Base-by-base conservation (phyloP, 2,329 filamentous ascomycete species). In the Apiospora aurea region DNA sequence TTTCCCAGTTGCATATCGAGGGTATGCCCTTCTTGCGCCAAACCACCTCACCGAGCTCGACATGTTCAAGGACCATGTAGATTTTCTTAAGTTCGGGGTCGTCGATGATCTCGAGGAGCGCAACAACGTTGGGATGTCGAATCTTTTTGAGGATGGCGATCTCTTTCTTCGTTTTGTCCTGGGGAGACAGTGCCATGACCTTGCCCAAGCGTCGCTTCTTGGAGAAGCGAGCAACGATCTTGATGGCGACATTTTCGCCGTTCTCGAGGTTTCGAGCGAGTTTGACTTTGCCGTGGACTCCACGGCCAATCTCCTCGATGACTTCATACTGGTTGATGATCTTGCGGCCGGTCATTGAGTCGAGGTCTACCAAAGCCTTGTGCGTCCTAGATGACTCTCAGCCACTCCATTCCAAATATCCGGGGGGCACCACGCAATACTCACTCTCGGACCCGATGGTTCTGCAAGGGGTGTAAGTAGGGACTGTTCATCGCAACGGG, bases 61-160 rank as follows among this genome's bases (percentile, higher is more conserved):
- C 95, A 82, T 96, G 96, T 82, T 99, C 96, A 61, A 99, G 88
- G 26, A 98, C 94, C 84, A 99, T 96, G 84, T 99, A 99, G 74
- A 99, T 97, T 84, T 99, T 99, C 84, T 97, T 96, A 72, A 95
- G 90, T 78, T 95, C 94, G 1, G 96, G 96, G 80, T 99, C 96
- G 80, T 99, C 96, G 78, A 99, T 98, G 78, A 99, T 95, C 83
- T 99, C 96, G 75, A 98, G 89, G 51, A 99, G 87, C 77, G 94
- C 95, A 74, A 99, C 96, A 53, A 99, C 94, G 79, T 99, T 98
- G n/a, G 94, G 92, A 81, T 99, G 96, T 43, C 96, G 92, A 70
- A 97, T 97, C 85, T 99, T 99, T 83, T 99, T 99, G 78, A 99
- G 87, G 72, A 99, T 98, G 79, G 96, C 96, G 75, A 99, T 97